These are phyloP conservation scores for Penicillium griseofulvum DNA, from an alignment of 2,329 filamentous ascomycete species.

Conservation along the genomic window DNA sequence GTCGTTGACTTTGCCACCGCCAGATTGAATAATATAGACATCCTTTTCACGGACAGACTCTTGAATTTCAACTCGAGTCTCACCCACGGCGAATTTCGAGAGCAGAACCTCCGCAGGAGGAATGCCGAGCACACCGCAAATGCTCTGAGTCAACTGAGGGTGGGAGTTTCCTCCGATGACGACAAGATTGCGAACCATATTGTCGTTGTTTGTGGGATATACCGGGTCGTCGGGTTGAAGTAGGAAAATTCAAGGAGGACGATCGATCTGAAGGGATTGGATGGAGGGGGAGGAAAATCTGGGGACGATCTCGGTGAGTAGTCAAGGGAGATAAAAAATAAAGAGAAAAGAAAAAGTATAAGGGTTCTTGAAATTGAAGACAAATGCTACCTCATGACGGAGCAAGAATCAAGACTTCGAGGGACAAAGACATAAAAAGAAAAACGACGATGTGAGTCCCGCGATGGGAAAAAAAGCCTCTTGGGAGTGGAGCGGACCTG, in stretches of 20 bases:
- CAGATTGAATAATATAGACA: constrained; percentile 97
- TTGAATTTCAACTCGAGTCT: constrained; percentile 91
- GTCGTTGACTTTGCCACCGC: constrained; percentile 90
- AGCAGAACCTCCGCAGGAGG: constrained; percentile 81
- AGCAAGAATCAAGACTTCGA: constrained; percentile 22
- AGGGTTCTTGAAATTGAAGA: constrained; percentile 15
- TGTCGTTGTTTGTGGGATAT: constrained; percentile 17
- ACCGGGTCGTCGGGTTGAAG: constrained; percentile 8
- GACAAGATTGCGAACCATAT: constrained; percentile 92
- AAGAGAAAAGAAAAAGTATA: neutral
- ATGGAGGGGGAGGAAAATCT: constrained; percentile 29
- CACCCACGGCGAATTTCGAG: constrained; percentile 89
- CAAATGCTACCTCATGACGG: constrained; percentile 37
- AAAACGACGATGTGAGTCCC: constrained; percentile 35
- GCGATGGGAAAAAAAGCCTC: constrained; percentile 39
- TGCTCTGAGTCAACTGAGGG: constrained; percentile 77
- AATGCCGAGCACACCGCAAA: constrained; percentile 85
- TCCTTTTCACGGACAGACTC: constrained; percentile 97
- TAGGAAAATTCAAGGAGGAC: constrained; percentile 17
- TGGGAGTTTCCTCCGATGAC: constrained; percentile 92
- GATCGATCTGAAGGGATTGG: constrained; percentile 24
- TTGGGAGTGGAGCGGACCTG: constrained; percentile 35
- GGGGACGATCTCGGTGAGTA: constrained; percentile 28
- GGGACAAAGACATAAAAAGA: constrained; percentile 23
- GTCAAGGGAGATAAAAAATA: constrained; percentile 3